Conservation (phyloP, 1,284 basidiomycete genomes). For the Moesziomyces antarcticus region DNA sequence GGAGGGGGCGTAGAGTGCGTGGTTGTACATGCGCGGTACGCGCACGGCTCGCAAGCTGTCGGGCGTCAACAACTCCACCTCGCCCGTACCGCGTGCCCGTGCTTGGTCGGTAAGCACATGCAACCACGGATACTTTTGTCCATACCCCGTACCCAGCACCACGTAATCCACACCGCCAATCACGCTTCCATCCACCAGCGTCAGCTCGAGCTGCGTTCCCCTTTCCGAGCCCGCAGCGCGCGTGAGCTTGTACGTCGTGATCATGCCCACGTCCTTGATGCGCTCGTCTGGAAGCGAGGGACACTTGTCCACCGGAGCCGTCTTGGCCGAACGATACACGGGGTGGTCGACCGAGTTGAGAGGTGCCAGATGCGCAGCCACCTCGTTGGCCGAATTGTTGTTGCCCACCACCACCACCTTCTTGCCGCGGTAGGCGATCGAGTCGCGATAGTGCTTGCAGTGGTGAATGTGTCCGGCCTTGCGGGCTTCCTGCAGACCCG, state of each 20-base stretch:
- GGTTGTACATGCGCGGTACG: conserved; percentile 43
- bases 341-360: conserved; percentile 31
- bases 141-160: conserved; percentile 51
- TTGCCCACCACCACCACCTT: conserved; percentile 59
- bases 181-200: conserved; percentile 40
- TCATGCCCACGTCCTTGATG: conserved; percentile 54
- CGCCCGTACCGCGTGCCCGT: not conserved
- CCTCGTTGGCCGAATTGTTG: conserved; percentile 60
- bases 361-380: conserved; percentile 54
- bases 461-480: conserved; percentile 47
- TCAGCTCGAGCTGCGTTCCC: conserved; percentile 31
- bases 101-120: conserved; percentile 41
- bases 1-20: conserved; percentile 32
- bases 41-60: conserved; percentile 19
- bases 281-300: conserved; percentile 49
- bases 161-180: conserved; percentile 50
- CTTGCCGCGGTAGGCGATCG: conserved; percentile 31
- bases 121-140: conserved; percentile 46
- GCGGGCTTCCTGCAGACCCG: conserved; percentile 36
- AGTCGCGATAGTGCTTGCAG: conserved; percentile 61
- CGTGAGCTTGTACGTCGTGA: conserved; percentile 25
- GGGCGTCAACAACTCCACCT: conserved; percentile 22
- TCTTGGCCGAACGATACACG: conserved; percentile 39
- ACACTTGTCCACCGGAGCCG: conserved; percentile 34
- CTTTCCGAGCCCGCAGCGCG: conserved; percentile 5